Evolutionary conservation across 108 stramenopile genomes (phyloP).

Genomic region (Nitzschia sp.): DNA sequence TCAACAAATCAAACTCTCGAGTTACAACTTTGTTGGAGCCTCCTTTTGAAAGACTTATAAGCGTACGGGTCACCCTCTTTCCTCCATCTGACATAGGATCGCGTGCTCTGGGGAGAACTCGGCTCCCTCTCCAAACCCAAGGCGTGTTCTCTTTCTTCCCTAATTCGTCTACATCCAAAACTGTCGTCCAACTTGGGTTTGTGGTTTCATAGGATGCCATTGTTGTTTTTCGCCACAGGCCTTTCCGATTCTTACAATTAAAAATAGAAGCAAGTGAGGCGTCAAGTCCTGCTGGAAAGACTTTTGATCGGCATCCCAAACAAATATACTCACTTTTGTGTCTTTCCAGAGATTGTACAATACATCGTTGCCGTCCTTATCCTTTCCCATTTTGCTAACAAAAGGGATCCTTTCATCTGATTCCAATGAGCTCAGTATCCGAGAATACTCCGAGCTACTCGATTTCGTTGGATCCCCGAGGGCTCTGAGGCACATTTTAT

Average conservation of each 20-base stretch:
- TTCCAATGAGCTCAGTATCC: constrained; percentile 64
- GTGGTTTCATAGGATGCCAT: constrained; percentile 62
- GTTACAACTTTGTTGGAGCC: constrained; percentile 83
- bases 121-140: constrained; percentile 87
- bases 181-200: constrained; percentile 73
- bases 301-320: neutral
- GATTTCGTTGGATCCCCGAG: constrained; percentile 71
- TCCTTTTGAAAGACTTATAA: constrained; percentile 80
- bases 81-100: constrained; percentile 56
- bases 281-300: neutral
- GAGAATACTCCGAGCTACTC: constrained; percentile 50
- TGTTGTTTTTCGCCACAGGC: constrained; percentile 85
- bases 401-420: constrained; percentile 81
- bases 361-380: constrained; percentile 54
- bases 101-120: constrained; percentile 54
- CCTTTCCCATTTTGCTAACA: constrained; percentile 59
- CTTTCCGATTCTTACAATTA: constrained; percentile 63
- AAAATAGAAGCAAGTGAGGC: neutral
- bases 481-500: constrained; percentile 66
- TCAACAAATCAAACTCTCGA: constrained; percentile 88
- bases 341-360: constrained; percentile 83
- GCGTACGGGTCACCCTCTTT: constrained; percentile 57
- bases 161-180: constrained; percentile 83
- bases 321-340: constrained; percentile 6
- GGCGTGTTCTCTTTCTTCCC: constrained; percentile 61